A percentile compares a stretch with the other conserved stretches of the same genome.
Evolutionary conservation across 2,329 filamentous ascomycete genomes (phyloP).

Genomic region (Fusarium denticulatum): DNA sequence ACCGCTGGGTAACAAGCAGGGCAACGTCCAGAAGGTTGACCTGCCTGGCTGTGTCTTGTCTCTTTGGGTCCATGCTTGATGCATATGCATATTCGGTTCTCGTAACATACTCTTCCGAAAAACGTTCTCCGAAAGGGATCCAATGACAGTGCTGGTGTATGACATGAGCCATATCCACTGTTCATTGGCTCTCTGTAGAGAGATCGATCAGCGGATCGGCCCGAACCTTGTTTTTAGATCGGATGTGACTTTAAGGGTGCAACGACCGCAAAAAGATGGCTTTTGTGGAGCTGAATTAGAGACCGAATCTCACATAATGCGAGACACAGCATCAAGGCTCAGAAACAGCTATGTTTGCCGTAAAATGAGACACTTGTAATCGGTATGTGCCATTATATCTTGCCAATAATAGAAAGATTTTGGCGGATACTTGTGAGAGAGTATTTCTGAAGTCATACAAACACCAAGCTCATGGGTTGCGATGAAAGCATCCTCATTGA

Average conservation of each 20-base stretch:
- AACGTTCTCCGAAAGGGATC: no score
- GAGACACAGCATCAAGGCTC: not conserved
- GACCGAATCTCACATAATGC: not conserved
- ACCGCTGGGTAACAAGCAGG: not conserved
- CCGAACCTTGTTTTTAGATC: not conserved
- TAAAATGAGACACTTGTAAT: no score
- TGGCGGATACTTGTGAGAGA: not conserved
- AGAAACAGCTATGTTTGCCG: not conserved
- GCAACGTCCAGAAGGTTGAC: not conserved
- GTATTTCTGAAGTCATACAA: fast-evolving
- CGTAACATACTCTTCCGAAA: no score
- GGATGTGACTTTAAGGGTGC: not conserved
- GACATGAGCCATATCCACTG: not conserved
- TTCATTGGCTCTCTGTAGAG: not conserved
- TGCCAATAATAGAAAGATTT: not conserved
- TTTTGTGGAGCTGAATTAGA: not conserved
- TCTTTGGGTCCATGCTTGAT: no score
- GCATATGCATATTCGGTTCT: not conserved
- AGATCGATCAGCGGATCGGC: not conserved
- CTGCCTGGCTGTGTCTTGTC: no score
- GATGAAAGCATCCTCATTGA: not conserved
- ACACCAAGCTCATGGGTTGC: not conserved
- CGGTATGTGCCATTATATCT: no score
- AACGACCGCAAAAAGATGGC: not conserved
- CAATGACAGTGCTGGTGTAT: not conserved